Evolutionary conservation across 116 monocot genomes (phyloP), one percentile per base, ranked within the genome.

Genomic region (Dioscorea cayenensis): DNA sequence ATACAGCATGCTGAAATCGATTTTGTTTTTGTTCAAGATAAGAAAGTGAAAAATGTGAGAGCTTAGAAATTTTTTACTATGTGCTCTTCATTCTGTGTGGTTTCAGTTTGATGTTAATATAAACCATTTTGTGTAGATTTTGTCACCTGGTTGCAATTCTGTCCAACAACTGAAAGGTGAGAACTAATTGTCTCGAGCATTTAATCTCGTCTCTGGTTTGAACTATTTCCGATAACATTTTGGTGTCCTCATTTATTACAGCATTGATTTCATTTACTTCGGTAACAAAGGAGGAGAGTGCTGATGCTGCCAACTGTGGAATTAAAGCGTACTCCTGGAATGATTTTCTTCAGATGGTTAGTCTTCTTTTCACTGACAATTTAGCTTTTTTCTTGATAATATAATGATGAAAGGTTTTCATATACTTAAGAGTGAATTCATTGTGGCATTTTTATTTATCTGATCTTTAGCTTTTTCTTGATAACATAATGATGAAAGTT

Each of bases 1-100:
- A 80, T 96, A 35, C 87, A 87, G 6, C 92, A 96, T 69, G 92
- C 95, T 4, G 92, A 96, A 73, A 84, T 92, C 28, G 87, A 92
- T 58, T 76, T 87, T 51, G 80, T 83, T 17, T 92, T 96, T 70
- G 85, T 88, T 6, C 92, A 96, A 64, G 95, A 92, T 66, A 96
- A 92, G 70, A 96, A 96, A 79, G 69, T 92, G 29, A 86, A 88
- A 61, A 65, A 87, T 72, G 92, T 96, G 67, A 84, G 87, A 58
- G 69, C 13, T 19, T 66, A 21, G 11, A 12, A 2, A 60, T 7
- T 48, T 55, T 50, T 0, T 17, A 67, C n/a, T 2, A 13, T 36
- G 0, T 27, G 5, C 65, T 36, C 27, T 27, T 9, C 85, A 92
- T 51, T 51, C 19, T 87, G 69, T 23, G 66, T 95, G 8, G 28